Conservation (phyloP, 805 yeast species). For the Ogataea zsoltii region DNA sequence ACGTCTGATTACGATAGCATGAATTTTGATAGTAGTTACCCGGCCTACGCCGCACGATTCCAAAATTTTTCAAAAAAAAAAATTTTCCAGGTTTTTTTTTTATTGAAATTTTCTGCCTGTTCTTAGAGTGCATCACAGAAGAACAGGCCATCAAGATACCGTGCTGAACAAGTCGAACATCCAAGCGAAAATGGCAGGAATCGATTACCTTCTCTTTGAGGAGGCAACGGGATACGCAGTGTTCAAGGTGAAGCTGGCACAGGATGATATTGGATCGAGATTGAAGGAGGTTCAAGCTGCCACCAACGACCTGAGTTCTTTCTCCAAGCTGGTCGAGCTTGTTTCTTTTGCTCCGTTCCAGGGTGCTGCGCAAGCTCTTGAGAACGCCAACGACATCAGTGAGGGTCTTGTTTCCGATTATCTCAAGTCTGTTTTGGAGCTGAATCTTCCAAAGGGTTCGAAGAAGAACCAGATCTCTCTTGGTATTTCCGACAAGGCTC, state of each 20-base stretch:
- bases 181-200: constrained; percentile 52
- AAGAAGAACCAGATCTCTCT: constrained; percentile 67
- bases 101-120: constrained; percentile 2
- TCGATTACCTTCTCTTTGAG: constrained; percentile 92
- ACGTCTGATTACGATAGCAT: too few species aligned
- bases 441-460: constrained; percentile 81
- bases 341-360: constrained; percentile 97
- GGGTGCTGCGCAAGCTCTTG: constrained; percentile 99
- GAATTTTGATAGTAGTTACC: too few species aligned
- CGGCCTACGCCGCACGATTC: constrained; percentile 4
- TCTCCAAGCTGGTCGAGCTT: constrained; percentile 89
- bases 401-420: constrained; percentile 96
- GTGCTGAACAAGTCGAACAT: constrained; percentile 1
- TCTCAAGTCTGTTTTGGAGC: constrained; percentile 83
- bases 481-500: constrained; percentile 91
- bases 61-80: constrained; percentile 5
- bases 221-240: constrained; percentile 98
- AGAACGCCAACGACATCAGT: constrained; percentile 95
- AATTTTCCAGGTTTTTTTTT: constrained; percentile 3
- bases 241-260: constrained; percentile 90
- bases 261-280: constrained; percentile 90
- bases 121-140: background rate
- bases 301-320: constrained; percentile 77
- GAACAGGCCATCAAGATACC: background rate
- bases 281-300: constrained; percentile 93